These are phyloP conservation scores for Ophiosphaerella narmari DNA, from an alignment of 2,329 filamentous ascomycete genomes.

Conservation along the genomic window DNA sequence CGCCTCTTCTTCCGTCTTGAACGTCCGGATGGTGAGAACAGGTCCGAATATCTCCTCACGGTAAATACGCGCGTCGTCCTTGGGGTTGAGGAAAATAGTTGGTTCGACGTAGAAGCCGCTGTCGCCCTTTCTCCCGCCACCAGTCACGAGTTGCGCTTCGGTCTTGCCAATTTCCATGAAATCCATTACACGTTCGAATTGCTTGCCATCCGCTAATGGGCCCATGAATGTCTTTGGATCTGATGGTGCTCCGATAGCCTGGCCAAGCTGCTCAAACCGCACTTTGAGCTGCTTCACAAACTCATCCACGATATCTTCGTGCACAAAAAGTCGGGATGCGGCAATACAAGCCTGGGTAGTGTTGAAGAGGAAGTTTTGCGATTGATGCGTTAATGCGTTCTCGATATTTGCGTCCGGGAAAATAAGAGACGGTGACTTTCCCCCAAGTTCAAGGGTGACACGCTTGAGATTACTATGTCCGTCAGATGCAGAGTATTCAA, in stretches of 20 bases:
- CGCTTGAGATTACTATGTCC: conserved; percentile 49
- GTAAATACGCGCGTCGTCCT: conserved; percentile 32
- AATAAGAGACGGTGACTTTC: conserved; percentile 52
- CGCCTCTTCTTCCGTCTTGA: conserved; percentile 41
- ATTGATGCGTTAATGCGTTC: conserved; percentile 40
- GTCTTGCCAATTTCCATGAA: conserved; percentile 31
- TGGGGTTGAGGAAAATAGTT: conserved; percentile 38
- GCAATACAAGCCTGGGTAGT: conserved; percentile 64
- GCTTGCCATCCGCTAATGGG: conserved; percentile 34
- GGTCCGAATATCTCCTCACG: conserved; percentile 43
- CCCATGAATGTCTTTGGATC: conserved; percentile 29
- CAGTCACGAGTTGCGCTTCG: conserved; percentile 32
- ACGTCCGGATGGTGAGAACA: conserved; percentile 34
- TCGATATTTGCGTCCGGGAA: conserved; percentile 55
- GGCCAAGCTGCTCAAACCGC: conserved; percentile 25
- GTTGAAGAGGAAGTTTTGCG: conserved; percentile 52
- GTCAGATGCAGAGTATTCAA: neutral
- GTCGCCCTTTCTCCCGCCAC: conserved; percentile 29
- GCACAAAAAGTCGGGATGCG: conserved; percentile 54
- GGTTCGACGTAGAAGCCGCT: conserved; percentile 37
- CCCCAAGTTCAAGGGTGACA: conserved; percentile 53
- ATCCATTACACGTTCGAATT: conserved; percentile 31
- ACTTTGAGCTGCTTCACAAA: conserved; percentile 36
- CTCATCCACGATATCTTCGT: conserved; percentile 33
- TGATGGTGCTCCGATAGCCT: conserved; percentile 17